These are phyloP conservation scores for Cutaneotrichosporon curvatum DNA, from an alignment of 1,284 basidiomycete genomes.

Conservation along the genomic window DNA sequence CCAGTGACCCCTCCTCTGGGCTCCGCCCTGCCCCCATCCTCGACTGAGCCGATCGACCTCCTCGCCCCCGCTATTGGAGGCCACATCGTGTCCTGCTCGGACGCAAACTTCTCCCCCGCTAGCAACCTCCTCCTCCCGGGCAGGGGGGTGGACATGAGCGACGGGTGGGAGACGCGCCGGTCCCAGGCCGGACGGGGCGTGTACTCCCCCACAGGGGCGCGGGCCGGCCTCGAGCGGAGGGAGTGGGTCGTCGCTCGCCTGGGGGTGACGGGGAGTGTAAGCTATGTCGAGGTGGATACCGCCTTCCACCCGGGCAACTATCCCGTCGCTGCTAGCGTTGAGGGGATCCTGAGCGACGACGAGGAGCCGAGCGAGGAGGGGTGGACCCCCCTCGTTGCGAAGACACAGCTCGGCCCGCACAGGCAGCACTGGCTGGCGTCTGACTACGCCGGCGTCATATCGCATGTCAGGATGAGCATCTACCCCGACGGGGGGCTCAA, in stretches of 20 bases:
- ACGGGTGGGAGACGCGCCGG: slow-evolving; percentile 97
- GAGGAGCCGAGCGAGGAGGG: slow-evolving; percentile 43
- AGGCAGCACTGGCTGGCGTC: slow-evolving; percentile 82
- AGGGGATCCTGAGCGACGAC: slow-evolving; percentile 24
- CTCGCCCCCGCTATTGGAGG: slow-evolving; percentile 88
- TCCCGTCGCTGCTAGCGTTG: slow-evolving; percentile 56
- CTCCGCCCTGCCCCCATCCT: slow-evolving; percentile 49
- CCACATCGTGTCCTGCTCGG: slow-evolving; percentile 51
- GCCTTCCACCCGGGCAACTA: slow-evolving; percentile 96
- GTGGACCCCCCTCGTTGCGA: slow-evolving; percentile 73
- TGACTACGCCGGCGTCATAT: slow-evolving; percentile 60
- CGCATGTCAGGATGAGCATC: slow-evolving; percentile 82
- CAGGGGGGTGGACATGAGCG: slow-evolving; percentile 84
- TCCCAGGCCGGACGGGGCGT: slow-evolving; percentile 65
- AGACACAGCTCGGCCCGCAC: slow-evolving; percentile 79
- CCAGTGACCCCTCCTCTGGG: slow-evolving; percentile 52
- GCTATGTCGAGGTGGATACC: slow-evolving; percentile 83
- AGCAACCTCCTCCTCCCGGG: slow-evolving; percentile 87
- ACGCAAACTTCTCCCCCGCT: slow-evolving; percentile 92
- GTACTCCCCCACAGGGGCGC: slow-evolving; percentile 24
- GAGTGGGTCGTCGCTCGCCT: slow-evolving; percentile 89
- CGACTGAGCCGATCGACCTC: slow-evolving; percentile 58
- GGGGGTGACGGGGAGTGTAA: slow-evolving; percentile 64
- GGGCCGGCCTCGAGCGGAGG: slow-evolving; percentile 58
- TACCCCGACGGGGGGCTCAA: slow-evolving; percentile 95